Evolutionary conservation across 176 grass and related monocot genomes (phyloP), one percentile per base, ranked within the genome.

Genomic region (Aechmea fasciata): DNA sequence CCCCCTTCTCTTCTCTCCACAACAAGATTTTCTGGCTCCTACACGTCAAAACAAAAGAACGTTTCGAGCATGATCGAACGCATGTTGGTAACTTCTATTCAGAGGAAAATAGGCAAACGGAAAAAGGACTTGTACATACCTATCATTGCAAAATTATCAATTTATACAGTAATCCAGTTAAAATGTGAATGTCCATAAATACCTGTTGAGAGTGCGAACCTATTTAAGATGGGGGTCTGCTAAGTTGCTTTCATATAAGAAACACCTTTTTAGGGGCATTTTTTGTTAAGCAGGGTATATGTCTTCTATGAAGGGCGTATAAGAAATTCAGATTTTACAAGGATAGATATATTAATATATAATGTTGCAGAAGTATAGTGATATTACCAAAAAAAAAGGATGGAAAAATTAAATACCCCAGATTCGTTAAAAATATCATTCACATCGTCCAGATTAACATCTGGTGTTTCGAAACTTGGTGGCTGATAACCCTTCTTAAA

Each of bases 401-500:
- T 54, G 17, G 22, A 33, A 73, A 68, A 57, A 41, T 2, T 68
- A 57, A 64, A 78, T 82, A 97, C 94, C 66, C 65, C 84, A 0
- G 79, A 77, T 79, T 88, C 95, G 1, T 86, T 70, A 12, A 99
- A 99, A 71, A 99, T 86, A 28, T 73, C 85, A 80, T 99, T 85
- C 23, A 90, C 73, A 54, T 94, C 95, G 64, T 93, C 89, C 24
- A 99, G 73, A 78, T 73, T 85, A 81, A 90, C 84, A 26, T 94
- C 82, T 72, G 74, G 67, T 62, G 84, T 83, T 65, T 90, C 89
- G 68, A 99, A 99, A 52, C 64, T 83, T 3, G 87, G 84, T 73
- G 84, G 86, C 52, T 82, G 82, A 63, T 99, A 99, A 5, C 87
- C 87, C 70, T 99, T 99, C 81, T 90, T 99, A 81, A 99, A 99